These are phyloP conservation scores for Blastocystis hominis DNA, from an alignment of 352 stramenopile genomes.

Conservation along the genomic window DNA sequence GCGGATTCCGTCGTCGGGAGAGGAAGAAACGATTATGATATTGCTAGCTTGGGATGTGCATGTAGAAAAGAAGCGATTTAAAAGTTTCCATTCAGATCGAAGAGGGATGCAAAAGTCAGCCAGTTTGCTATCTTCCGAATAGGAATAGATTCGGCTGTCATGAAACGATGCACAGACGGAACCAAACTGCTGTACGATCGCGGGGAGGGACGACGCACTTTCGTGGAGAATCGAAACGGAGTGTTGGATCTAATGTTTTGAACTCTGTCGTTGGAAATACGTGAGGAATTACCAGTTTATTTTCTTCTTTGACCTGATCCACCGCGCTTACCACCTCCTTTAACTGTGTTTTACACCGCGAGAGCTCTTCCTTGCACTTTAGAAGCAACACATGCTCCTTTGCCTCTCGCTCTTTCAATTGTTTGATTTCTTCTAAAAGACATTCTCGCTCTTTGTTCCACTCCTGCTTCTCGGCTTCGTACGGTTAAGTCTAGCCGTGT, in stretches of 20 bases:
- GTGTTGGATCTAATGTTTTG: neutral
- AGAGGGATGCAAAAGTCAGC: neutral
- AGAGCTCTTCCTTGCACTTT: neutral
- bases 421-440: neutral
- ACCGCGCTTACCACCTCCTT: neutral
- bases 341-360: neutral
- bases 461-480: neutral
- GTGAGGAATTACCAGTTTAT: neutral
- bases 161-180: neutral
- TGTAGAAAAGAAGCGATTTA: neutral
- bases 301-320: neutral
- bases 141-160: neutral
- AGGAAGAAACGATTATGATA: neutral
- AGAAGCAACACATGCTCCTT: neutral
- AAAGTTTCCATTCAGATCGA: neutral
- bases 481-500: neutral
- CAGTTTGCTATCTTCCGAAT: neutral
- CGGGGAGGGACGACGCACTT: neutral
- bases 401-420: neutral
- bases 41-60: neutral
- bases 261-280: neutral
- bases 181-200: neutral
- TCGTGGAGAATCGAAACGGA: neutral
- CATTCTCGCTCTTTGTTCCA: neutral
- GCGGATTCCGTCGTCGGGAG: neutral